Conservation (phyloP, 495 filamentous ascomycete genomes). For the Parmelia sp. region DNA sequence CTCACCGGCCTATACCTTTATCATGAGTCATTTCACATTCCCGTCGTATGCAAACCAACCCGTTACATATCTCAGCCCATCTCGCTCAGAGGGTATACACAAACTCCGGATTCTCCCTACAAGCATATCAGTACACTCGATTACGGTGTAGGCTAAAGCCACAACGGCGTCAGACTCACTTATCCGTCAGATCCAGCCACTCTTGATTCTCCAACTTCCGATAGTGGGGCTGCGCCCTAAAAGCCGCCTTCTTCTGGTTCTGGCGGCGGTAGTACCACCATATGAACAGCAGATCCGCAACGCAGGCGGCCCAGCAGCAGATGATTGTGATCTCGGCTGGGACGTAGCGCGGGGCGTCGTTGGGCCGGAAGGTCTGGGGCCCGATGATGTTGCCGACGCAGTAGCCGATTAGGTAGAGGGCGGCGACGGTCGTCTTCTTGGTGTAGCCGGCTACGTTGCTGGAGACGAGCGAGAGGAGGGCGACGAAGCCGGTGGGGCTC, state of each 20-base stretch:
- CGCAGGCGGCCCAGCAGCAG: conserved; percentile 52
- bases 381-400: conserved; percentile 56
- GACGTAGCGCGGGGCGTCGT: conserved; percentile 55
- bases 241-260: conserved; percentile 55
- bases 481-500: conserved; percentile 52
- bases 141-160: too few species aligned
- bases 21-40: background rate
- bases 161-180: conserved; percentile 5
- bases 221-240: conserved; percentile 51
- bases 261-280: conserved; percentile 53
- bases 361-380: conserved; percentile 53
- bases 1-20: background rate
- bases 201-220: conserved; percentile 63
- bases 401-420: conserved; percentile 62
- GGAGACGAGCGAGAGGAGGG: conserved; percentile 50
- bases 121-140: background rate
- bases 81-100: conserved; percentile 30
- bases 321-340: conserved; percentile 65
- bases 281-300: conserved; percentile 54
- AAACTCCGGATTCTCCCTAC: conserved; percentile 38
- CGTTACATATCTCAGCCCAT: background rate
- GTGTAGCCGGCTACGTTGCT: conserved; percentile 68
- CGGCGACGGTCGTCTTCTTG: conserved; percentile 68
- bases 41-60: background rate
- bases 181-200: conserved; percentile 54